A percentile compares a stretch with the other conserved stretches of the same genome.
phyloP scores from a whole-genome alignment of 2,329 filamentous ascomycete species.

The Neodidymelliopsis sp. region DNA sequence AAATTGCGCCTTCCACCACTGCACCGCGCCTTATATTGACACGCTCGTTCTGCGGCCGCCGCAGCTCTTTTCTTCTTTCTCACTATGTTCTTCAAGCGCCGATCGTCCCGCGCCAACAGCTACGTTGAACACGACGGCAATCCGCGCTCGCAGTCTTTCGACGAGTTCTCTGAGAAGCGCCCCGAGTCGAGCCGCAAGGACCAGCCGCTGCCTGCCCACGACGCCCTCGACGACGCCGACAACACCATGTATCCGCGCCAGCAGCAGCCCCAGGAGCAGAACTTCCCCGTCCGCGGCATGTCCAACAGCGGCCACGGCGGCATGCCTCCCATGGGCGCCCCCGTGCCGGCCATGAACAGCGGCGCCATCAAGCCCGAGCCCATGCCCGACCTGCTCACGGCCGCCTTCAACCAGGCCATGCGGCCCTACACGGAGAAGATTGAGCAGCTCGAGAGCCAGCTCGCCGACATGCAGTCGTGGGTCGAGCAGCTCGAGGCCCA shows the following conservation, averaged over 20 bases:
- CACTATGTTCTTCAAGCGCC: constrained; percentile 60
- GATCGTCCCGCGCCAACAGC: constrained; percentile 55
- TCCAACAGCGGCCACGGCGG: constrained; percentile 28
- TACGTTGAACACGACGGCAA: constrained; percentile 58
- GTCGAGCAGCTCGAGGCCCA: constrained; percentile 61
- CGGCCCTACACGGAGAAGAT: constrained; percentile 62
- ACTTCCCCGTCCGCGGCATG: constrained; percentile 30
- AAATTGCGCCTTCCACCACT: constrained; percentile 24
- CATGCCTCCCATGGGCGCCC: constrained; percentile 34
- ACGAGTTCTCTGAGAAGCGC: constrained; percentile 51
- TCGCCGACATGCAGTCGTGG: constrained; percentile 59
- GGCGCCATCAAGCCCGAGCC: constrained; percentile 47
- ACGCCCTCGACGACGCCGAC: constrained; percentile 35
- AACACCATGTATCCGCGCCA: constrained; percentile 56
- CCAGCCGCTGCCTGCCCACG: constrained; percentile 17
- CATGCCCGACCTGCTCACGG: constrained; percentile 59
- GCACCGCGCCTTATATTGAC: constrained; percentile 38
- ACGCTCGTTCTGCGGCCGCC: constrained; percentile 23
- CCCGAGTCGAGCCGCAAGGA: constrained; percentile 51
- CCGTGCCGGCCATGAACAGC: constrained; percentile 31
- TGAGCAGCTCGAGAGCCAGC: constrained; percentile 59
- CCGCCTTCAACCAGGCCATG: constrained; percentile 62
- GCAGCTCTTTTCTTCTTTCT: constrained; percentile 25
- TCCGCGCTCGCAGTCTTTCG: constrained; percentile 50
- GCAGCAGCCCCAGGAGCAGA: constrained; percentile 51